Evolutionary conservation across 257 asterid species (phyloP), one percentile per base, ranked within the genome.

Genomic region (Solanum lignicaule): DNA sequence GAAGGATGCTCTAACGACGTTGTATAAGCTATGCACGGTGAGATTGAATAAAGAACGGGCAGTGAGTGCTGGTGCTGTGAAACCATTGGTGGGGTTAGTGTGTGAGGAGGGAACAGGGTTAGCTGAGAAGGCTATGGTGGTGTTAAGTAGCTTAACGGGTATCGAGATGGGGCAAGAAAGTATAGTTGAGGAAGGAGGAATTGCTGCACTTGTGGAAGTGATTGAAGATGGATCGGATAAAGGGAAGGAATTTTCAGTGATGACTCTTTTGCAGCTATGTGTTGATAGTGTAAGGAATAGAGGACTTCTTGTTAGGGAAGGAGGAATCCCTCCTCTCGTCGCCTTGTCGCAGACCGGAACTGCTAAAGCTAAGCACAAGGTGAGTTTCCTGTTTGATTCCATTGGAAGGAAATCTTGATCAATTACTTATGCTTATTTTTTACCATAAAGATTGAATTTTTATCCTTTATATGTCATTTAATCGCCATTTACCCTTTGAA

Each of bases 61-160:
- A 2, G 97, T 95, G 84, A 92, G 83, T 29, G 98, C 99, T 3
- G 99, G 99, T 23, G 96, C 91, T 1, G 98, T 97, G 33, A 91
- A 90, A 91, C 97, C 97, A 33, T 88, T 97, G 91, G 97, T 95
- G 90, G 96, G 68, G 27, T 88, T 97, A 55, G 97, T 95, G 86
- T 92, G 89, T 25, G 98, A 94, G 88, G 93, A 95, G 72, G 96
- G 95, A 25, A 90, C 93, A 7, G 98, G 99, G 23, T 88, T 97
- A 90, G 94, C 98, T 4, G 99, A 97, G 95, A 97, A 97, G 93
- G 97, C 99, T 3, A 94, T 97, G 98, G 99, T 95, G 88, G 99
- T 97, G 39, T 86, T 97, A 94, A 95, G 95, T 88, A 95, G 96
- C 92, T 91, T 97, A 93, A 95, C 98, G 0, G 94, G 90, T 84